A percentile compares a stretch with the other conserved stretches of the same genome.
Evolutionary conservation across 2,329 filamentous ascomycete species (phyloP).

Genomic region (Dothistroma pini): DNA sequence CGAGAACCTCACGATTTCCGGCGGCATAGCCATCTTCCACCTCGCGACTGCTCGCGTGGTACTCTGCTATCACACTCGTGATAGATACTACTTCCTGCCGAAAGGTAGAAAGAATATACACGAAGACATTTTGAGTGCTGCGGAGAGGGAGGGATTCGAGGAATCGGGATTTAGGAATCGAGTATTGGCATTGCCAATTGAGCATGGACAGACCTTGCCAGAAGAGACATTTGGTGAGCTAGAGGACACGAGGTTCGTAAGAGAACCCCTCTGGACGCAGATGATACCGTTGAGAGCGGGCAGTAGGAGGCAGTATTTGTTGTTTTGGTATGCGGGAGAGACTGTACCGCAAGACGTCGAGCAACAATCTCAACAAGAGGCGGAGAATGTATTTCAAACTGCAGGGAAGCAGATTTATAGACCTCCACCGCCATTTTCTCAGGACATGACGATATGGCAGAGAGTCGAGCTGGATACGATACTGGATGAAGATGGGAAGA

Average conservation of each 20-base stretch:
- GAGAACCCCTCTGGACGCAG: conserved; percentile 47
- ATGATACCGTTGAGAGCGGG: conserved; percentile 37
- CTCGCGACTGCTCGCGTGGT: conserved; percentile 45
- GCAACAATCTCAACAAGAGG: conserved; percentile 1
- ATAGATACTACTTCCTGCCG: conserved; percentile 47
- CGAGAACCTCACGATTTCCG: conserved; percentile 34
- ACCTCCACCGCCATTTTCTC: conserved; percentile 38
- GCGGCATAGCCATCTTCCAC: conserved; percentile 51
- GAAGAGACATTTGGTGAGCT: conserved; percentile 18
- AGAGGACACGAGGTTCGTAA: conserved; percentile 31
- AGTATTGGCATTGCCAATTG: conserved; percentile 44
- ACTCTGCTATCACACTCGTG: conserved; percentile 43
- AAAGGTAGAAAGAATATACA: conserved; percentile 48
- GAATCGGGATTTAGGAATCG: conserved; percentile 51
- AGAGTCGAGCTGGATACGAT: conserved; percentile 39
- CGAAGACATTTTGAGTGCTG: conserved; percentile 42
- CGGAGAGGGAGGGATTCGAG: conserved; percentile 50
- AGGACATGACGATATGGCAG: conserved; percentile 36
- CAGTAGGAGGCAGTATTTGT: conserved; percentile 39
- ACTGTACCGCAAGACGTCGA: conserved; percentile 40
- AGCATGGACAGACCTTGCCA: conserved; percentile 43
- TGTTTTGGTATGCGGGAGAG: conserved; percentile 48
- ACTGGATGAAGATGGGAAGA: conserved; percentile 31
- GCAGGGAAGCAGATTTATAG: conserved; percentile 10
- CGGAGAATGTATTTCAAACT: background rate